Conservation (phyloP, 2,329 filamentous ascomycete species). For the Stachybotrys chartarum region DNA sequence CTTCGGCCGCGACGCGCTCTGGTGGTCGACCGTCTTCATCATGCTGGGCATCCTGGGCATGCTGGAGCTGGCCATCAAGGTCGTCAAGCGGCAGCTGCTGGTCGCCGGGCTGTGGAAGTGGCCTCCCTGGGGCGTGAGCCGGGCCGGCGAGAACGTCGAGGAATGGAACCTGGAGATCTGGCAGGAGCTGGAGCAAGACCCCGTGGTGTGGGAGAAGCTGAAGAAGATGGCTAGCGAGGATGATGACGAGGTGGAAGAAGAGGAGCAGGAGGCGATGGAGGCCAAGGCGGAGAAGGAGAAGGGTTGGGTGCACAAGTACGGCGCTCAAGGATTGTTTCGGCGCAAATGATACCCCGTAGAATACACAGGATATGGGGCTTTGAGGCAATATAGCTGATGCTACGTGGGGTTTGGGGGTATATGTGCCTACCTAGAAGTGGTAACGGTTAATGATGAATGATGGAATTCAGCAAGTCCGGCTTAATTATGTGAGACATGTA, state of each 20-base stretch:
- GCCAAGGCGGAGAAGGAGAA: conserved; percentile 6
- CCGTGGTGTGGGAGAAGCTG: conserved; percentile 33
- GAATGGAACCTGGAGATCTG: conserved; percentile 48
- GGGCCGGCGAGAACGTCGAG: conserved; percentile 29
- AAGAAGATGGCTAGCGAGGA: conserved; percentile 24
- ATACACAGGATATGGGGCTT: neutral
- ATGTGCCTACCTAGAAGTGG: no score
- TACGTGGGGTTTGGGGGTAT: no score
- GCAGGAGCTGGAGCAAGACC: conserved; percentile 52
- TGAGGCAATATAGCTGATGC: neutral
- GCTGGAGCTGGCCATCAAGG: conserved; percentile 57
- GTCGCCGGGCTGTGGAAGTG: conserved; percentile 39
- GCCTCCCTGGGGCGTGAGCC: conserved; percentile 32
- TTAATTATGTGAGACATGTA: no score
- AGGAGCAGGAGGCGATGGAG: conserved; percentile 10
- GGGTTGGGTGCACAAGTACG: neutral
- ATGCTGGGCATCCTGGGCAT: conserved; percentile 52
- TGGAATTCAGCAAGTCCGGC: no score
- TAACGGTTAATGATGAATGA: no score
- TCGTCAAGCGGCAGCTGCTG: conserved; percentile 37
- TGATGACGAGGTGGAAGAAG: conserved; percentile 12
- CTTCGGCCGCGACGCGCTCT: conserved; percentile 62
- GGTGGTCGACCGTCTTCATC: conserved; percentile 68
- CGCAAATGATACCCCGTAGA: neutral
- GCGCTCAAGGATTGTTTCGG: neutral